phyloP scores from a whole-genome alignment of 202 grass and related monocot genomes.

The Hordeum pubiflorum region DNA sequence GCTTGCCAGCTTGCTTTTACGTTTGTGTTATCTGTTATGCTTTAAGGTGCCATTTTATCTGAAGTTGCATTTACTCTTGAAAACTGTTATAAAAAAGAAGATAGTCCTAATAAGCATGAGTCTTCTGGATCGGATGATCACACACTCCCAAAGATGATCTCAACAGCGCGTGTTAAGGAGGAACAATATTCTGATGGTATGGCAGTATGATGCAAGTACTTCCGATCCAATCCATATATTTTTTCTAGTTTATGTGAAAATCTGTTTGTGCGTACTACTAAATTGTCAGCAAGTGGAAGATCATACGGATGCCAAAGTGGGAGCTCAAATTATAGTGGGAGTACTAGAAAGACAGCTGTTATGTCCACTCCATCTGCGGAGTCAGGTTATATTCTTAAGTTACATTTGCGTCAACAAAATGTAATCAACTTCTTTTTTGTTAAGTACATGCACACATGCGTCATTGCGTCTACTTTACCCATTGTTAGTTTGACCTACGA shows the following conservation, averaged over 20 bases:
- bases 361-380: neutral
- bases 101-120: neutral
- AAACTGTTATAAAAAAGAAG: neutral
- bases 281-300: neutral
- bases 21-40: neutral
- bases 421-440: neutral
- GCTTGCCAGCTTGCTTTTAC: neutral
- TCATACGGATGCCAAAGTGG: neutral
- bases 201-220: neutral
- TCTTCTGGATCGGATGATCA: neutral
- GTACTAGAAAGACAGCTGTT: neutral
- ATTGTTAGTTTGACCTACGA: neutral
- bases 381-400: conserved; percentile 20
- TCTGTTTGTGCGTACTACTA: neutral
- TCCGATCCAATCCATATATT: neutral
- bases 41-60: neutral
- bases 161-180: neutral
- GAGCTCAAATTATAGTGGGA: neutral
- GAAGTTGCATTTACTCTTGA: neutral
- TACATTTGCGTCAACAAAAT: neutral
- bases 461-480: neutral
- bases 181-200: neutral
- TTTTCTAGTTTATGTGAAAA: neutral
- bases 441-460: neutral
- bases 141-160: neutral